phyloP scores from a whole-genome alignment of 2,329 filamentous ascomycete species.

The Furcasterigmium sp. region DNA sequence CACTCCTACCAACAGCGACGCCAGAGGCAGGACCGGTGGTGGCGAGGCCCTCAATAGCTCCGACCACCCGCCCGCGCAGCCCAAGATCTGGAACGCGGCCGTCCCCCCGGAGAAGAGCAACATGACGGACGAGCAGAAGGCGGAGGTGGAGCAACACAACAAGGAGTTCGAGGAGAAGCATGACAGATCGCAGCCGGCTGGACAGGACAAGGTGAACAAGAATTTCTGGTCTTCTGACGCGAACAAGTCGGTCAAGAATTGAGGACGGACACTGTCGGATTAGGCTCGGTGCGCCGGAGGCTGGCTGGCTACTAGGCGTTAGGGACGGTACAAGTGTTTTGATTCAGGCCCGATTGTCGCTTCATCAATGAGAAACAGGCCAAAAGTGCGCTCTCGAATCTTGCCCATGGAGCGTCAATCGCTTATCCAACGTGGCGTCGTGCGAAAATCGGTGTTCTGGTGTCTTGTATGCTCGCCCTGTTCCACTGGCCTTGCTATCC shows the following conservation, averaged over 20 bases:
- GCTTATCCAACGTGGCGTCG: too few species aligned
- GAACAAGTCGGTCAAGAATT: constrained; percentile 1
- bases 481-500: too few species aligned
- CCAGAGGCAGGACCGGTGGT: constrained; percentile 32
- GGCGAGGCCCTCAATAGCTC: constrained; percentile 26
- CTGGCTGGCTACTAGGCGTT: too few species aligned
- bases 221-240: constrained; percentile 39
- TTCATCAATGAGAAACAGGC: too few species aligned
- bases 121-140: constrained; percentile 45
- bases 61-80: constrained; percentile 29
- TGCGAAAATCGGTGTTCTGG: too few species aligned
- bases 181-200: constrained; percentile 35
- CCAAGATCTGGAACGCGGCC: constrained; percentile 46
- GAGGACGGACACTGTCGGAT: too few species aligned
- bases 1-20: constrained; percentile 19
- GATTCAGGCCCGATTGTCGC: too few species aligned
- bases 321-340: too few species aligned
- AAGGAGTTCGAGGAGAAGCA: constrained; percentile 50
- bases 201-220: constrained; percentile 47
- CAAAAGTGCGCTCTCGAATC: too few species aligned
- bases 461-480: too few species aligned
- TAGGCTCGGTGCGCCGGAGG: too few species aligned
- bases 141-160: constrained; percentile 55
- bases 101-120: constrained; percentile 28
- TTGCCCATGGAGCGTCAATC: too few species aligned